A percentile compares a stretch with the other conserved stretches of the same genome.
Conservation (phyloP, 495 filamentous ascomycete genomes). For the Hypomontagnella submonticulosa region DNA sequence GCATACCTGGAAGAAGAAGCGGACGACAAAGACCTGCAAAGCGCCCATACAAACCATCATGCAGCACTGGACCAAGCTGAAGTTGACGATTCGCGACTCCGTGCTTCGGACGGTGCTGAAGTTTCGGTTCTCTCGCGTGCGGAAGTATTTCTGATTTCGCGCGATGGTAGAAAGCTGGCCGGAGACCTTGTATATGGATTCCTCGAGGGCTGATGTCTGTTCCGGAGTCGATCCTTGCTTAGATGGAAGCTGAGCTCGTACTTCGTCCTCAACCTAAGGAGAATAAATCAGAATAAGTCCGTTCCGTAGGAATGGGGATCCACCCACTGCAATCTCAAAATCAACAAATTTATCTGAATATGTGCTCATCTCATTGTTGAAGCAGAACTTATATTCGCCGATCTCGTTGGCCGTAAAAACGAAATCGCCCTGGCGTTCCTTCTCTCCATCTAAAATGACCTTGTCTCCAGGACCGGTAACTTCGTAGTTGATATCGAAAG, state of each 20-base stretch:
- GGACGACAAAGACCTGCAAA: slow-evolving; percentile 96
- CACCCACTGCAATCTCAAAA: slow-evolving; percentile 93
- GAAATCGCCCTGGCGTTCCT: slow-evolving; percentile 97
- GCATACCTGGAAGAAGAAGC: slow-evolving; percentile 95
- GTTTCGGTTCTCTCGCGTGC: slow-evolving; percentile 97
- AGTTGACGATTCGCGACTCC: slow-evolving; percentile 95
- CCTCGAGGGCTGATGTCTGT: slow-evolving; percentile 90
- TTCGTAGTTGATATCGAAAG: slow-evolving; percentile 94
- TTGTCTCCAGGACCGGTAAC: slow-evolving; percentile 86
- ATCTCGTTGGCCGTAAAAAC: slow-evolving; percentile 93
- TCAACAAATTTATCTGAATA: slow-evolving; percentile 98
- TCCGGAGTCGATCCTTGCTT: slow-evolving; percentile 92
- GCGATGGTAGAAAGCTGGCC: slow-evolving; percentile 95
- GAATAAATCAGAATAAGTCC: slow-evolving; percentile 7
- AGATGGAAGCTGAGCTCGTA: slow-evolving; percentile 81
- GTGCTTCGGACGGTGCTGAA: slow-evolving; percentile 98
- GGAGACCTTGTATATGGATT: slow-evolving; percentile 95
- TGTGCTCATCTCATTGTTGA: slow-evolving; percentile 98
- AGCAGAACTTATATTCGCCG: slow-evolving; percentile 98
- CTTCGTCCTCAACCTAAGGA: slow-evolving; percentile 90
- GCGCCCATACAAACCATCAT: slow-evolving; percentile 97
- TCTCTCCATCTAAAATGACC: slow-evolving; percentile 84
- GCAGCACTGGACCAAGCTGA: slow-evolving; percentile 89
- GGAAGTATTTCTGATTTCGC: slow-evolving; percentile 99
- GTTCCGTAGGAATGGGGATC: background rate